These are phyloP conservation scores for Austroboletus eburneus DNA, from an alignment of 768 basidiomycete species.

Conservation along the genomic window DNA sequence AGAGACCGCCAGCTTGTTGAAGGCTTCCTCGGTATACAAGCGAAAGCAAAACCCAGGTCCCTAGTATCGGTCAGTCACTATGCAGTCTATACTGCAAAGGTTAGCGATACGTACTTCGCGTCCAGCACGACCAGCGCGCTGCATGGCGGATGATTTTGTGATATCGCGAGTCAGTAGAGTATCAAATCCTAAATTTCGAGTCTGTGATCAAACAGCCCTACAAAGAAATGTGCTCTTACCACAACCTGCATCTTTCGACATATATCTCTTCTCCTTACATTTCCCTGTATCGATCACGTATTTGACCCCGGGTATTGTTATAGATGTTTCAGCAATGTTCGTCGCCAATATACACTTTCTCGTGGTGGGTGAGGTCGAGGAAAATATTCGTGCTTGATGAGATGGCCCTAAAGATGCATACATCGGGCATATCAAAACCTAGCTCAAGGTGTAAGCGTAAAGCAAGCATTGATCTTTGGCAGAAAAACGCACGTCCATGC, in stretches of 20 bases:
- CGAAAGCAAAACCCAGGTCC: conserved; percentile 86
- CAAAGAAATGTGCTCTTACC: conserved; percentile 36
- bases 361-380: conserved; percentile 54
- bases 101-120: conserved; percentile 57
- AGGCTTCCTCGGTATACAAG: conserved; percentile 83
- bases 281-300: conserved; percentile 97
- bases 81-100: neutral
- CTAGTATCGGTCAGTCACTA: conserved; percentile 33
- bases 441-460: conserved; percentile 2
- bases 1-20: conserved; percentile 57
- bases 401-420: conserved; percentile 80
- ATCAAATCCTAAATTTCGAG: conserved; percentile 67
- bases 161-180: conserved; percentile 78
- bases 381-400: conserved; percentile 78
- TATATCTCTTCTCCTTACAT: conserved; percentile 89
- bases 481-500: conserved; percentile 42
- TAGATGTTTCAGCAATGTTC: conserved; percentile 97
- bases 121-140: conserved; percentile 94
- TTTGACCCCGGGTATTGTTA: conserved; percentile 93
- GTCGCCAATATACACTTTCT: conserved; percentile 95
- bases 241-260: conserved; percentile 65
- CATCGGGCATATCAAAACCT: conserved; percentile 78
- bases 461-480: too few relatives aligned
- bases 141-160: conserved; percentile 86
- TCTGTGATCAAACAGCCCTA: neutral